phyloP scores from a whole-genome alignment of 345 rosid species.

The Moringa oleifera region DNA sequence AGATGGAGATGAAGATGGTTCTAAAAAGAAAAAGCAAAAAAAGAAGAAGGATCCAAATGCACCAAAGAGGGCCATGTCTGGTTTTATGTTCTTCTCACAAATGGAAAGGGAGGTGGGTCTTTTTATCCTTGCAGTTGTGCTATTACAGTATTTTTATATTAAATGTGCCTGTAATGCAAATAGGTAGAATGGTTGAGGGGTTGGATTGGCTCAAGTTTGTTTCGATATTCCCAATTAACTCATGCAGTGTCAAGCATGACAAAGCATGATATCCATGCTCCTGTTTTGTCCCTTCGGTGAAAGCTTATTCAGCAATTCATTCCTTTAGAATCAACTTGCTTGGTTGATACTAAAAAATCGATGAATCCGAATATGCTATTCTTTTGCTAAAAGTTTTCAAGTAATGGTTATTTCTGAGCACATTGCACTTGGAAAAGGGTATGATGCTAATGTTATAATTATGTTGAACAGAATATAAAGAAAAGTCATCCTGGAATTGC shows the following conservation, averaged over 20 bases:
- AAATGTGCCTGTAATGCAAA: neutral
- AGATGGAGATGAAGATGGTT: conserved; percentile 62
- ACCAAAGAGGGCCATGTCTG: conserved; percentile 75
- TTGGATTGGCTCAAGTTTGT: neutral
- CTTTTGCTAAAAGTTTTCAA: neutral
- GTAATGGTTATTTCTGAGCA: too few relatives aligned
- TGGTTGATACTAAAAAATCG: neutral
- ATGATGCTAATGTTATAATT: conserved; percentile 9
- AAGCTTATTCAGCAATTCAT: too few relatives aligned
- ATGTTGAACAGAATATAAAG: conserved; percentile 59
- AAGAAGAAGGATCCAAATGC: conserved; percentile 98
- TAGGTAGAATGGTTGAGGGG: too few relatives aligned
- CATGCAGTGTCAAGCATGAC: too few relatives aligned
- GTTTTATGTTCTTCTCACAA: conserved; percentile 70
- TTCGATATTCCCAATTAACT: too few relatives aligned
- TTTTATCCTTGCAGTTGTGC: neutral
- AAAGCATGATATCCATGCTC: too few relatives aligned
- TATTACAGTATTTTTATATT: neutral
- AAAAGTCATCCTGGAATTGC: conserved; percentile 70
- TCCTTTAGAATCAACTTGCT: neutral
- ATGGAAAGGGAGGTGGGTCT: conserved; percentile 83
- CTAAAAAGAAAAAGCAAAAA: conserved; percentile 73
- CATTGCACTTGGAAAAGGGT: neutral
- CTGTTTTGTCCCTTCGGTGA: too few relatives aligned
- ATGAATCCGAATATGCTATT: neutral